Evolutionary conservation across 2,329 filamentous ascomycete genomes (phyloP), one percentile per base, ranked within the genome.

Genomic region (Beauveria bassiana): DNA sequence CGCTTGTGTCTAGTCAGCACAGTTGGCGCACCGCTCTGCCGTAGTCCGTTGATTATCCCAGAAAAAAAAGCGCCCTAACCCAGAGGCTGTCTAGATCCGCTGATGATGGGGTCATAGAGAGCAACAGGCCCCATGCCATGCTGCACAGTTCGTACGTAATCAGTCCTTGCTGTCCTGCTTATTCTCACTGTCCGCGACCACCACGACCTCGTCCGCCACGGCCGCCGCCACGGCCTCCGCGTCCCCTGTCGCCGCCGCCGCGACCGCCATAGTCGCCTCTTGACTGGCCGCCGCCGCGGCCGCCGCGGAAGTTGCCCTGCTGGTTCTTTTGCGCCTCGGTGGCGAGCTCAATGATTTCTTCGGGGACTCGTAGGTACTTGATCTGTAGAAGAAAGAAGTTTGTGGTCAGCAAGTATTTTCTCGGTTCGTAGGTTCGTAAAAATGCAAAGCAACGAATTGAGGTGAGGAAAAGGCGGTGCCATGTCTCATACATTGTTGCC

Each of bases 341-440:
- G 26, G 95, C 93, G 45, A 91, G 77, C 66, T 98, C 93, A 76
- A 99, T 90, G 65, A 99, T 96, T 75, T 98, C 93, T 77, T 99
- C 93, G 58, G 93, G 92, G 3, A 99, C 91, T 69, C 93, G 87
- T 38, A 99, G 85, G 78, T 96, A 99, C 81, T 99, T 99, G 79
- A 99, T 99, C 95, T 97, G 71, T 46, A 26, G 52, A 22, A 26
- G 22, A 14, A 26, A 31, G 28, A 43, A 24, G 6, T 6, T 6
- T 22, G 20, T 42, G 18, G 22, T 42, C 10, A 56, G 52, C 24
- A 14, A n/a, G n/a, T n/a, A 8, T 40, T n/a, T 45, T 40, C 4
- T 9, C 8, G 12, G 22, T 54, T 26, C 9, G 34, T 22, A 22
- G 20, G 20, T 22, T 22, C 20, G 20, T 22, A 8, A 28, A 22